phyloP scores from a whole-genome alignment of 2,329 filamentous ascomycete species.

The Dactylellina cionopaga region DNA sequence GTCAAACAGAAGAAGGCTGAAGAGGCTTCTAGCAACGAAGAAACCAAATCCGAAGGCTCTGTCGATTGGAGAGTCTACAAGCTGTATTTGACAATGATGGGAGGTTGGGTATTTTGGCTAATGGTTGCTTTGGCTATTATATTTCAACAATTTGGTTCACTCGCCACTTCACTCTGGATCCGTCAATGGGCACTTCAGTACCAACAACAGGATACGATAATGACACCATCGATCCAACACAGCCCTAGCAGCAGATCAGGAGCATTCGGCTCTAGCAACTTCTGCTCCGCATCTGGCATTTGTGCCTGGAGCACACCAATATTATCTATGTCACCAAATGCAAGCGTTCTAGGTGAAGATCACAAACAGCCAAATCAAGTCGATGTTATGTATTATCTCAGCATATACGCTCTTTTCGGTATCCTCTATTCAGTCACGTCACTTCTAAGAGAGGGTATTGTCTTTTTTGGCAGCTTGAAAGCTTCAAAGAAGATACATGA shows the following conservation, averaged over 20 bases:
- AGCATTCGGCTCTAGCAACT: conserved; percentile 36
- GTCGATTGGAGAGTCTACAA: conserved; percentile 88
- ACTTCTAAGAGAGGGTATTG: conserved; percentile 81
- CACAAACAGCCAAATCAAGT: conserved; percentile 67
- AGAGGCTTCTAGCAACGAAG: conserved; percentile 67
- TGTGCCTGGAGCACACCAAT: conserved; percentile 64
- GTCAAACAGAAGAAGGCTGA: conserved; percentile 63
- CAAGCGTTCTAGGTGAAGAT: conserved; percentile 61
- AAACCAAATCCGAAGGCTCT: conserved; percentile 83
- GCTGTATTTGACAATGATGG: conserved; percentile 90
- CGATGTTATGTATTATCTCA: conserved; percentile 83
- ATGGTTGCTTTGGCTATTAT: conserved; percentile 78
- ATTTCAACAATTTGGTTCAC: conserved; percentile 82
- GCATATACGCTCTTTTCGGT: conserved; percentile 82
- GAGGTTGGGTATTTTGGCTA: conserved; percentile 95
- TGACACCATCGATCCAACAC: conserved; percentile 29
- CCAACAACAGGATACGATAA: conserved; percentile 27
- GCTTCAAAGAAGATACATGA: conserved; percentile 88
- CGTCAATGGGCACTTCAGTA: conserved; percentile 70
- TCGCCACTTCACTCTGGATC: conserved; percentile 94
- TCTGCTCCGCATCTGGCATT: conserved; percentile 62
- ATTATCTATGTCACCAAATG: conserved; percentile 23
- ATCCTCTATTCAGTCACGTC: conserved; percentile 81
- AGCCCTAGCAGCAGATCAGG: conserved; percentile 62
- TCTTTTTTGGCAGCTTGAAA: conserved; percentile 90